Conservation (phyloP, 1,284 basidiomycete species). For the Papiliotrema nemorosa region DNA sequence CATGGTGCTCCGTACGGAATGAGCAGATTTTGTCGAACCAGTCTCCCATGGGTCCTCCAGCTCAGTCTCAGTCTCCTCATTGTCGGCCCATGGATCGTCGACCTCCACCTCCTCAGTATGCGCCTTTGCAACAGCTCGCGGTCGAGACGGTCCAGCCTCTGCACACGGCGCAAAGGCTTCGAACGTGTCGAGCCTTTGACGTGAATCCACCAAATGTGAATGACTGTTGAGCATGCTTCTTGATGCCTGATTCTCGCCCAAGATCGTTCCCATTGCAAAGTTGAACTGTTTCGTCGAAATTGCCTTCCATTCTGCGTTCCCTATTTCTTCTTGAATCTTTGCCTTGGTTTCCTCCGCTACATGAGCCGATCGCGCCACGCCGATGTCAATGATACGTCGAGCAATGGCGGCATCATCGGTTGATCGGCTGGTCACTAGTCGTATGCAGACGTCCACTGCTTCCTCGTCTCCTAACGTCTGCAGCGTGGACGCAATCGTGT, state of each 20-base stretch:
- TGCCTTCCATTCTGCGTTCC: neutral
- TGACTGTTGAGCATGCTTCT: neutral
- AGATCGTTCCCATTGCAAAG: neutral
- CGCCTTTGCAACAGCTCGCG: neutral
- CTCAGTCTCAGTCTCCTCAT: constrained; percentile 18
- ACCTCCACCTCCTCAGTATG: constrained; percentile 40
- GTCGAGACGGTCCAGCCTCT: neutral
- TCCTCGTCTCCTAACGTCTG: neutral
- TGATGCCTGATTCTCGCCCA: neutral
- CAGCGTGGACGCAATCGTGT: neutral
- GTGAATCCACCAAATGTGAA: neutral
- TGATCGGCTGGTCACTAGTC: neutral
- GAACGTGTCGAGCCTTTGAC: constrained; percentile 1
- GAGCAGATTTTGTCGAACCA: constrained; percentile 9
- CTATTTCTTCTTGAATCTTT: neutral
- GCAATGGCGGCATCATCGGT: neutral
- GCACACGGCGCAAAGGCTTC: neutral
- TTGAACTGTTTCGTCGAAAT: neutral
- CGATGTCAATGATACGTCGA: neutral
- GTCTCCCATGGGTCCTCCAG: constrained; percentile 37
- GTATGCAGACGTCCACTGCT: neutral
- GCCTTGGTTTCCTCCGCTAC: too few species aligned
- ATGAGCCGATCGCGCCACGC: neutral
- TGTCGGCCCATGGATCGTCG: constrained; percentile 73
- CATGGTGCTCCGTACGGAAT: neutral